A percentile compares a stretch with the other conserved stretches of the same genome.
Evolutionary conservation across 1,284 basidiomycete genomes (phyloP).

Genomic region (Mrakiaceae sp.): DNA sequence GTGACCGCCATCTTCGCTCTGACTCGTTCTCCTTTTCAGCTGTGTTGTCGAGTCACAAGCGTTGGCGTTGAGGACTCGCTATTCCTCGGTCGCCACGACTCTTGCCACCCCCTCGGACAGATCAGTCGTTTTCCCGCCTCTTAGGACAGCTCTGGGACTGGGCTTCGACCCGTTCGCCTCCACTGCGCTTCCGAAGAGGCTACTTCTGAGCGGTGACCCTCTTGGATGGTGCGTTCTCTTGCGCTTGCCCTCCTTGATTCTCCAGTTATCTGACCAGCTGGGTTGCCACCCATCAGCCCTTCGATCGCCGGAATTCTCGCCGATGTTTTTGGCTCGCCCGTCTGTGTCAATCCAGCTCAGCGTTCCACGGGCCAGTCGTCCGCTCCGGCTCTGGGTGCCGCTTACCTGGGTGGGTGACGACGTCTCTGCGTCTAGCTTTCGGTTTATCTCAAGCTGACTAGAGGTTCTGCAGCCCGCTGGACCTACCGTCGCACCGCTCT

Average conservation of each 20-base stretch:
- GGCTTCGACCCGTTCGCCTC: background rate
- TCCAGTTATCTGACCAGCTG: background rate
- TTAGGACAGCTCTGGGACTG: background rate
- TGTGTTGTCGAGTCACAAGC: conserved; percentile 7
- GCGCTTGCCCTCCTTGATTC: background rate
- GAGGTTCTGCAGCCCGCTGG: background rate
- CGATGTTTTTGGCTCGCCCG: conserved; percentile 1
- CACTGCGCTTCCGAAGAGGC: background rate
- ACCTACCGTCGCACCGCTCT: background rate
- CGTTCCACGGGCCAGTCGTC: background rate
- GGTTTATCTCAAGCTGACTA: background rate
- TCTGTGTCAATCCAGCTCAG: background rate
- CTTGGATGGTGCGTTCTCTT: background rate
- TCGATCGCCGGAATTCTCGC: background rate
- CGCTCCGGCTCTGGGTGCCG: conserved; percentile 1
- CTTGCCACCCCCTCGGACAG: background rate
- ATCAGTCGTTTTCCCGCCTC: background rate
- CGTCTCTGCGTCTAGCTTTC: background rate
- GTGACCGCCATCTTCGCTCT: too few species aligned
- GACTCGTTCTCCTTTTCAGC: background rate
- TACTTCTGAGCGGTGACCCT: background rate
- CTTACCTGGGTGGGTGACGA: background rate
- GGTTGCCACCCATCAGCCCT: background rate
- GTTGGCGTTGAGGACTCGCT: background rate
- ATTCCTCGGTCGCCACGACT: background rate